These are phyloP conservation scores for Botrytis squamosa DNA, from an alignment of 2,329 filamentous ascomycete genomes.

Conservation along the genomic window DNA sequence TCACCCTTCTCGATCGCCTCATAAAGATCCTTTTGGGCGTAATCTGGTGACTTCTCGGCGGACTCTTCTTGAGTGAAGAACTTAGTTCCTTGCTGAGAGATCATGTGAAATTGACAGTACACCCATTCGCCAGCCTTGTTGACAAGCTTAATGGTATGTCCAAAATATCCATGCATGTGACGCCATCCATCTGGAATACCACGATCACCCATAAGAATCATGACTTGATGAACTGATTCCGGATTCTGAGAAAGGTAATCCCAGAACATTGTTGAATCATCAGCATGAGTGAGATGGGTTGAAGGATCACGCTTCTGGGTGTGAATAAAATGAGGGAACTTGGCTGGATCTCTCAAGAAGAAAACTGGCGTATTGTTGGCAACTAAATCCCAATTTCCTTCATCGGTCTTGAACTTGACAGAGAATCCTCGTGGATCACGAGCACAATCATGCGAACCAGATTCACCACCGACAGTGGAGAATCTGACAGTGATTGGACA, in stretches of 20 bases:
- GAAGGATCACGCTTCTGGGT: slow-evolving; percentile 72
- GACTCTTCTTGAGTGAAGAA: slow-evolving; percentile 51
- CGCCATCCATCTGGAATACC: slow-evolving; percentile 55
- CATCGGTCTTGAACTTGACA: slow-evolving; percentile 70
- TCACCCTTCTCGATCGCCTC: slow-evolving; percentile 53
- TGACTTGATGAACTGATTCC: slow-evolving; percentile 56
- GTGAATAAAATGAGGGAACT: slow-evolving; percentile 73
- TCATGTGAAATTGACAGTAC: slow-evolving; percentile 54
- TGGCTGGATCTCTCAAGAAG: slow-evolving; percentile 71
- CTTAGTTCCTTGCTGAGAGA: slow-evolving; percentile 53
- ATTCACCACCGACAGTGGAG: slow-evolving; percentile 74
- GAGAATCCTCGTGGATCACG: slow-evolving; percentile 72
- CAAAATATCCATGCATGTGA: slow-evolving; percentile 55
- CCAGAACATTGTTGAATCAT: slow-evolving; percentile 49
- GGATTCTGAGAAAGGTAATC: slow-evolving; percentile 44
- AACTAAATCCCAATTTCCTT: slow-evolving; percentile 73
- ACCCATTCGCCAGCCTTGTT: slow-evolving; percentile 54
- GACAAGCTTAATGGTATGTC: slow-evolving; percentile 55
- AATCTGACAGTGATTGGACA: slow-evolving; percentile 67
- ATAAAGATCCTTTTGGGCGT: slow-evolving; percentile 52
- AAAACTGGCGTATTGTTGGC: slow-evolving; percentile 74
- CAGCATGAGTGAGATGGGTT: slow-evolving; percentile 62
- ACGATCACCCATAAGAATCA: slow-evolving; percentile 57
- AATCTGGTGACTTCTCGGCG: slow-evolving; percentile 46
- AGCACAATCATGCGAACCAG: slow-evolving; percentile 68